Base-by-base conservation (phyloP, 2,329 filamentous ascomycete genomes). In the Taxawa tesnikishii region DNA sequence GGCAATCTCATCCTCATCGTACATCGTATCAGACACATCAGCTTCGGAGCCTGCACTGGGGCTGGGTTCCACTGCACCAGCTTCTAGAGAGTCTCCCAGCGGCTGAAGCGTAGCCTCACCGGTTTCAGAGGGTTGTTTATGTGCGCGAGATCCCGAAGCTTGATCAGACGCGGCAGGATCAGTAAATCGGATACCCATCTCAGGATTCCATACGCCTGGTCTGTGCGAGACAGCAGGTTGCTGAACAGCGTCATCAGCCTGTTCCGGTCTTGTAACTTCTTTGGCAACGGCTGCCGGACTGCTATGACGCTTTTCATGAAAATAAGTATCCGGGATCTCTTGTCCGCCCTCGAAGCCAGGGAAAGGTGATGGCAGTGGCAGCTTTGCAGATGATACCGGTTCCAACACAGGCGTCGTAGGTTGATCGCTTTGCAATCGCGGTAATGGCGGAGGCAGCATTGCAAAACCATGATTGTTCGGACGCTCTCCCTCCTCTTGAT, bases 341-440 rank as follows among this genome's bases (percentile, higher is more conserved):
- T n/a, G n/a, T n/a, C n/a, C n/a, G n/a, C n/a, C n/a, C n/a, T n/a
- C n/a, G n/a, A n/a, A n/a, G n/a, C n/a, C 19, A 15, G 51, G 49
- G 29, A 53, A 54, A 2, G 52, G 50, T 11, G 52, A 54, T 4
- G 50, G 51, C n/a, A 54, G 31, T 18, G 52, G 48, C 11, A 55
- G 30, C 8, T 36, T 41, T 8, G 45, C 44, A 8, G 44, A 45
- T 12, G 45, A 35, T 7, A 53, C 42, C 15, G 52, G 47, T 12
- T 42, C 39, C 10, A 55, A 37, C 24, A 47, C 39, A 6, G 52
- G 52, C 5, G 51, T 54, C 11, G 27, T 31, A 4, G 51, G 52
- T 12, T 43, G 37, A 30, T 40, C 23, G 4, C 29, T 44, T 19
- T 38, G 38, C 12, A 48, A 35, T 6, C 38, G 40, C n/a, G 46